phyloP scores from a whole-genome alignment of 495 filamentous ascomycete species.

The Lophiostoma macrostomum region DNA sequence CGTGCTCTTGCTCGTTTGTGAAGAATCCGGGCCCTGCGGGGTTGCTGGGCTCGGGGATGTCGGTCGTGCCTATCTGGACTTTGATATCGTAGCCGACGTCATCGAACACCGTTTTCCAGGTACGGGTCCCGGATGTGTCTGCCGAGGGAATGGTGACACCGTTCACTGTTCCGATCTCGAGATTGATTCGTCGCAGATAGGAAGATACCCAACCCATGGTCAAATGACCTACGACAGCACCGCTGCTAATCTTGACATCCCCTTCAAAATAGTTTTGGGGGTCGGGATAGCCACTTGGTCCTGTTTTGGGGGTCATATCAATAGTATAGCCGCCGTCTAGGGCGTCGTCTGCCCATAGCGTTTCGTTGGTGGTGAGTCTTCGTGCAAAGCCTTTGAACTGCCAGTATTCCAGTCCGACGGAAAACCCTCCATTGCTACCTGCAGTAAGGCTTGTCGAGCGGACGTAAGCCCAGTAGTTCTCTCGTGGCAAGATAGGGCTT shows the following conservation, averaged over 20 bases:
- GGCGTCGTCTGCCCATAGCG: neutral
- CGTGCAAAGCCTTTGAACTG: neutral
- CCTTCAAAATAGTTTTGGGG: conserved; percentile 6
- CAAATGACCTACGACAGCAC: neutral
- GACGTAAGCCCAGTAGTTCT: conserved; percentile 13
- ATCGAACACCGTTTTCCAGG: conserved; percentile 7
- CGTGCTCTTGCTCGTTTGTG: conserved; percentile 10
- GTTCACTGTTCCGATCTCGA: conserved; percentile 9
- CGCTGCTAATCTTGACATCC: neutral
- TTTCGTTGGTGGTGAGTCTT: neutral
- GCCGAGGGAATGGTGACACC: neutral
- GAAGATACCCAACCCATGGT: conserved; percentile 10
- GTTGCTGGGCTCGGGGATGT: conserved; percentile 8
- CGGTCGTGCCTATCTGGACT: neutral
- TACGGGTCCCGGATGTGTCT: conserved; percentile 7
- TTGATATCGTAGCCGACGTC: conserved; percentile 5
- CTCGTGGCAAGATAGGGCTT: conserved; percentile 10
- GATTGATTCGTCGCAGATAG: neutral
- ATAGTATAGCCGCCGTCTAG: neutral
- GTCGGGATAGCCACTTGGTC: conserved; percentile 3
- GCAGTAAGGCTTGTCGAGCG: conserved; percentile 4
- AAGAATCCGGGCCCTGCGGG: neutral
- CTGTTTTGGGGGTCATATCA: neutral
- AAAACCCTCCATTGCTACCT: conserved; percentile 1
- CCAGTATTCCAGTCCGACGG: conserved; percentile 4